phyloP scores from a whole-genome alignment of 2,329 filamentous ascomycete genomes.

The Stromatinia cepivora region DNA sequence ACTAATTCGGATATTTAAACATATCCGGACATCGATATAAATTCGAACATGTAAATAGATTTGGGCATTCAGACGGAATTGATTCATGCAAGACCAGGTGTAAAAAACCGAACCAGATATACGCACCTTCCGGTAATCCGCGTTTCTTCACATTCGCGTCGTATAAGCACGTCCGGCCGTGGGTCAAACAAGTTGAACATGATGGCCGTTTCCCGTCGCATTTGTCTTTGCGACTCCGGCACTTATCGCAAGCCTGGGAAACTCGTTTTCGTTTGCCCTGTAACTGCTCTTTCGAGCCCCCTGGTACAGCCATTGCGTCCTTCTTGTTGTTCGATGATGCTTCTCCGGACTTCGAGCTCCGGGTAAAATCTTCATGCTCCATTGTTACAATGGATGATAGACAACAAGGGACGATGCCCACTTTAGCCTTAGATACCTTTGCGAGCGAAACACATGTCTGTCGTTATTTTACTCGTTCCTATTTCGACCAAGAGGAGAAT shows the following conservation, averaged over 20 bases:
- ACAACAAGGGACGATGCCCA: conserved; percentile 18
- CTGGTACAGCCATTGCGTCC: conserved; percentile 13
- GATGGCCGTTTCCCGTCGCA: conserved; percentile 60
- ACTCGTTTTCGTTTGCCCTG: conserved; percentile 43
- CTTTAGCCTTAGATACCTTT: conserved; percentile 11
- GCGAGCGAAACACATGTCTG: conserved; percentile 12
- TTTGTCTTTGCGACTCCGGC: conserved; percentile 56
- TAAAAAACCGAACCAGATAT: background rate
- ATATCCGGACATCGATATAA: background rate
- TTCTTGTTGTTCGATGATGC: conserved; percentile 24
- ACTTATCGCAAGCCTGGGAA: conserved; percentile 56
- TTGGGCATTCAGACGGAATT: background rate
- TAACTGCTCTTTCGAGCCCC: conserved; percentile 25
- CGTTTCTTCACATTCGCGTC: conserved; percentile 72
- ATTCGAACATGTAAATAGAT: background rate
- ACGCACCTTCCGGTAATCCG: conserved; percentile 66
- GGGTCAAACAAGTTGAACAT: conserved; percentile 61
- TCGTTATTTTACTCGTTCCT: background rate
- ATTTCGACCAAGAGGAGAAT: background rate
- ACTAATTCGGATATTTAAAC: background rate
- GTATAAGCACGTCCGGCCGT: conserved; percentile 60
- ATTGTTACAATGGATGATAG: conserved; percentile 20
- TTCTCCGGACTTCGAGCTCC: conserved; percentile 8
- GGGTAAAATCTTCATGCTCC: conserved; percentile 16
- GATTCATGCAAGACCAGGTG: too few species aligned